phyloP scores from a whole-genome alignment of 495 filamentous ascomycete species.

The Hyaloscypha hepaticicola region DNA sequence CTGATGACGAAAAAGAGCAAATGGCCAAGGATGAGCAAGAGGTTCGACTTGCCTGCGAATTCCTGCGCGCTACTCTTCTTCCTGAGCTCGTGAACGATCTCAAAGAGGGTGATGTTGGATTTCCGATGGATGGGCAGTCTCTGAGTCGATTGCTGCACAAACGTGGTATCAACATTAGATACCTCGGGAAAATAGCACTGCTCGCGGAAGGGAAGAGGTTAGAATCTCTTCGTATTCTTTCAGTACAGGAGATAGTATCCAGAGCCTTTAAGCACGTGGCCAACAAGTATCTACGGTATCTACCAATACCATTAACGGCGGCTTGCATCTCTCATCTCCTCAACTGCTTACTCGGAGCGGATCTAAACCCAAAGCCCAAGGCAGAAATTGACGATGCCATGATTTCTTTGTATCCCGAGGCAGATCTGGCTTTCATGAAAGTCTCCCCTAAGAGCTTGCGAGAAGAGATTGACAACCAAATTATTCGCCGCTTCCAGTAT shows the following conservation, averaged over 20 bases:
- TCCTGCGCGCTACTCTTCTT: conserved; percentile 71
- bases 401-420: conserved; percentile 72
- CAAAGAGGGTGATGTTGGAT: conserved; percentile 88
- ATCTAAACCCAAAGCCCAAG: conserved; percentile 70
- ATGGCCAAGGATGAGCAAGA: conserved; percentile 85
- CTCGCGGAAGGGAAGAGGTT: conserved; percentile 70
- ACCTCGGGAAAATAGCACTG: conserved; percentile 79
- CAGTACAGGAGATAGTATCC: conserved; percentile 88
- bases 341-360: conserved; percentile 86
- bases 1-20: conserved; percentile 83
- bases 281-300: conserved; percentile 70
- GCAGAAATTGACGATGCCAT: conserved; percentile 75
- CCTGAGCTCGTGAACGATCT: conserved; percentile 75
- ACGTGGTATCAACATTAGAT: conserved; percentile 95
- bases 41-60: conserved; percentile 79
- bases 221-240: conserved; percentile 69
- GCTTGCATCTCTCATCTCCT: conserved; percentile 82
- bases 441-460: conserved; percentile 70
- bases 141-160: conserved; percentile 89
- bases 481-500: conserved; percentile 71
- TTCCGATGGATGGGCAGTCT: conserved; percentile 96
- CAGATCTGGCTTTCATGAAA: conserved; percentile 78
- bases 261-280: conserved; percentile 93
- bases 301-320: conserved; percentile 75
- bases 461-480: conserved; percentile 68